Base-by-base conservation (phyloP, 2,329 filamentous ascomycete genomes). In the Paracoccidioides brasiliensis region DNA sequence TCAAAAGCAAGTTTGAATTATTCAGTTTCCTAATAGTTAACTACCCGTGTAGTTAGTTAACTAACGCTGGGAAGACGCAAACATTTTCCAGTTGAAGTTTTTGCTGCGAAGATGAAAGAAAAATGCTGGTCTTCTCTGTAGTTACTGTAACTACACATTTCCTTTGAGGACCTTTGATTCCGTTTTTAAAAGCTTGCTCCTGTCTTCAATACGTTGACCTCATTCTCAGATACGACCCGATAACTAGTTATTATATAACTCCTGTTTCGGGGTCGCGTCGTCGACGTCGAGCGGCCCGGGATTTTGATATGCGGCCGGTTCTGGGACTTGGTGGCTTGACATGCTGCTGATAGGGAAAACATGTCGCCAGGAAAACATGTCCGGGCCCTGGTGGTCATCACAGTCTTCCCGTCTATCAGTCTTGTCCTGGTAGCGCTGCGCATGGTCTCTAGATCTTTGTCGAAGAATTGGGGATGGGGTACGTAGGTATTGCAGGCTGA, bases 391-490 rank as follows among this genome's bases (percentile, higher is more conserved):
- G 45, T 35, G 9, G 48, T 57, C 10, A 53, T 59, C 12, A 41
- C 52, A 0, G 15, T 57, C 22, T 59, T 59, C 22, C 53, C 55
- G 43, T 46, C 48, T 33, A 59, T 59, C 40, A 57, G 49, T 38
- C 9, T 52, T 14, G 43, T 5, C 10, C 7, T 59, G 2, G 30
- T 59, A n/a, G 28, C 41, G 2, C 14, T 57, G 7, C 48, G 55
- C 10, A 33, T 59, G 4, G n/a, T 55, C 2, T 57, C 57, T n/a
- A 53, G 55, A 32, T 28, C 15, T 45, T 12, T 59, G 32, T 35
- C 53, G 33, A 55, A 22, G 22, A 28, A 33, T 14, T 59, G 53
- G 44, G 49, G 55, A 12, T 59, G 48, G 55, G 57, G 57, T 59
- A 22, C 22, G 22, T 22, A 55, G 30, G 49, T 15, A 12, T 32